phyloP scores from a whole-genome alignment of 305 asterid species.

The Fraxinus sp. region DNA sequence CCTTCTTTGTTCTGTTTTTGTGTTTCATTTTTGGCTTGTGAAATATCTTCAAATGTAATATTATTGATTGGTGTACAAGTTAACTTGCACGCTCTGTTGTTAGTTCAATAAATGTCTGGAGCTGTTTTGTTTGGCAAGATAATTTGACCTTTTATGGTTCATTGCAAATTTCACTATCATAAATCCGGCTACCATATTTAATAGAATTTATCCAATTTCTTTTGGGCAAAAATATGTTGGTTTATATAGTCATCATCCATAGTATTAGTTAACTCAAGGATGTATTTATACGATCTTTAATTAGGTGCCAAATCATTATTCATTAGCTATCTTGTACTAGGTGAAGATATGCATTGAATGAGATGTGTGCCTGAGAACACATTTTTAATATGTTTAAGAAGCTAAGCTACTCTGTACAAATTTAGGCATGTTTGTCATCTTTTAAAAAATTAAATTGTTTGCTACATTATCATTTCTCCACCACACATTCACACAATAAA shows the following conservation, averaged over 20 bases:
- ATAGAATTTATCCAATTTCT: neutral
- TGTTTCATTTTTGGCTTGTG: neutral
- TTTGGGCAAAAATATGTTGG: neutral
- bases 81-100: neutral
- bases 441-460: too few relatives aligned
- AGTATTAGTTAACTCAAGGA: neutral
- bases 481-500: too few relatives aligned
- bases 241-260: neutral
- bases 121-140: neutral
- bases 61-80: neutral
- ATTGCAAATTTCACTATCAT: neutral
- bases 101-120: neutral
- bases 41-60: neutral
- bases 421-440: neutral
- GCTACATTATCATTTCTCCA: too few relatives aligned
- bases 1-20: neutral
- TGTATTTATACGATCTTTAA: neutral
- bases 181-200: neutral
- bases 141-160: neutral
- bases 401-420: neutral
- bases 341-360: neutral
- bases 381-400: neutral
- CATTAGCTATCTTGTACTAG: neutral
- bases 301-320: neutral
- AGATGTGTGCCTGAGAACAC: neutral